Percentiles rank a stretch among this genome's conserved stretches.
phyloP scores from a whole-genome alignment of 257 asterid genomes.

The Solanum bukasovii region DNA sequence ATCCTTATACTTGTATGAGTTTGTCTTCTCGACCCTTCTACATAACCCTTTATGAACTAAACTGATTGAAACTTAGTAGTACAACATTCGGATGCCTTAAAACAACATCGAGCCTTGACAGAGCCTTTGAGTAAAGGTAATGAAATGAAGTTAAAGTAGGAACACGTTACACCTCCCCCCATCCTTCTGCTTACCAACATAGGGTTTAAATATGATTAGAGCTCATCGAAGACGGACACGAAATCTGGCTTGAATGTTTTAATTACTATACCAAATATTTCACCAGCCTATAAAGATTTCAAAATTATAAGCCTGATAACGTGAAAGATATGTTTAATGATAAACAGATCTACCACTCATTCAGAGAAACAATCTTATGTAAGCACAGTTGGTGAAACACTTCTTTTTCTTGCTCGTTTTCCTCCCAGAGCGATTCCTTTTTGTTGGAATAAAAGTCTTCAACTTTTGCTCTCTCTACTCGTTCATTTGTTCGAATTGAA shows the following conservation, averaged over 20 bases:
- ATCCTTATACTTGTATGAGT: too few relatives aligned
- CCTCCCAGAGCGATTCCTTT: too few relatives aligned
- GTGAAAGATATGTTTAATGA: background rate
- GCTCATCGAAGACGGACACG: slow-evolving; percentile 87
- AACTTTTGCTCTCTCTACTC: too few relatives aligned
- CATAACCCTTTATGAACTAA: too few relatives aligned
- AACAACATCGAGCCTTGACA: slow-evolving; percentile 77
- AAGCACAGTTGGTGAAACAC: too few relatives aligned
- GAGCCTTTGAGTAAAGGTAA: slow-evolving; percentile 53
- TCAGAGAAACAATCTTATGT: background rate
- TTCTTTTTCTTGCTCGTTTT: too few relatives aligned
- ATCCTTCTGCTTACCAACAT: slow-evolving; percentile 67
- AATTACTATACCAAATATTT: slow-evolving; percentile 76
- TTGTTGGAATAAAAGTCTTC: accelerated
- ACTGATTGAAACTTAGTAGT: too few relatives aligned
- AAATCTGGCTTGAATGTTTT: slow-evolving; percentile 81
- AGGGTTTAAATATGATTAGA: slow-evolving; percentile 76
- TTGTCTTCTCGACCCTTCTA: too few relatives aligned
- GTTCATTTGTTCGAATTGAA: too few relatives aligned
- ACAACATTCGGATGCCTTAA: background rate
- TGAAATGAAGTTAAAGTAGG: background rate
- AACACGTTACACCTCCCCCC: background rate
- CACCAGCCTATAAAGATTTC: slow-evolving; percentile 50
- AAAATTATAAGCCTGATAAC: background rate
- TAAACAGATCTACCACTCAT: background rate